phyloP scores from a whole-genome alignment of 345 rosid genomes.

The Theobroma cacao region DNA sequence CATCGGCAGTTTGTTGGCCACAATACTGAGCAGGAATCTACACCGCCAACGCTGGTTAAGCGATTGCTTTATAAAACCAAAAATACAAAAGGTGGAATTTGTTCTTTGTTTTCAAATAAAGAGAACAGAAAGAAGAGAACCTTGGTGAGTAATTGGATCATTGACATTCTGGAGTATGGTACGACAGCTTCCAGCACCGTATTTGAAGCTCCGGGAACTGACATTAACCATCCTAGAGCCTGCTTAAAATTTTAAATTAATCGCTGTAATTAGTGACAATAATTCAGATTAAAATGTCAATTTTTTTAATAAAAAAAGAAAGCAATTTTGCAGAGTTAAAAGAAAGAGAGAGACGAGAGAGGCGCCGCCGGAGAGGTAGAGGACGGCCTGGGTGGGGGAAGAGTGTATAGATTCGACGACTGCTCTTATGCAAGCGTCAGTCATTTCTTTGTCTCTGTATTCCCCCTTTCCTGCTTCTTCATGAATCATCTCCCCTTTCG shows the following conservation, averaged over 20 bases:
- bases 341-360: slow-evolving; percentile 51
- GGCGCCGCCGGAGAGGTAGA: slow-evolving; percentile 85
- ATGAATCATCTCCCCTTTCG: background rate
- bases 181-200: slow-evolving; percentile 84
- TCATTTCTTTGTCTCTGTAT: slow-evolving; percentile 28
- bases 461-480: background rate
- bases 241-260: slow-evolving; percentile 17
- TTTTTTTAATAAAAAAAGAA: background rate
- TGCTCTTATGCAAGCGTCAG: slow-evolving; percentile 53
- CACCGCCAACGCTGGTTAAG: background rate
- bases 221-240: slow-evolving; percentile 75
- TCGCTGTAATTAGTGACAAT: background rate
- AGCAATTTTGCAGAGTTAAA: background rate
- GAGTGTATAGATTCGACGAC: slow-evolving; percentile 77
- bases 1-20: slow-evolving; percentile 53
- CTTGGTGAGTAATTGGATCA: slow-evolving; percentile 68
- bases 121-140: slow-evolving; percentile 25
- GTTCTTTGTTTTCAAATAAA: background rate
- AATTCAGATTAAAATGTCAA: background rate
- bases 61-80: background rate
- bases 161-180: slow-evolving; percentile 70
- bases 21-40: slow-evolving; percentile 70
- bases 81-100: too few relatives aligned
- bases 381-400: slow-evolving; percentile 63
- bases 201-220: slow-evolving; percentile 87